A percentile compares a stretch with the other conserved stretches of the same genome.
These are phyloP conservation scores for Hypoxylon intermedium DNA, from an alignment of 495 filamentous ascomycete genomes.

Conservation along the genomic window DNA sequence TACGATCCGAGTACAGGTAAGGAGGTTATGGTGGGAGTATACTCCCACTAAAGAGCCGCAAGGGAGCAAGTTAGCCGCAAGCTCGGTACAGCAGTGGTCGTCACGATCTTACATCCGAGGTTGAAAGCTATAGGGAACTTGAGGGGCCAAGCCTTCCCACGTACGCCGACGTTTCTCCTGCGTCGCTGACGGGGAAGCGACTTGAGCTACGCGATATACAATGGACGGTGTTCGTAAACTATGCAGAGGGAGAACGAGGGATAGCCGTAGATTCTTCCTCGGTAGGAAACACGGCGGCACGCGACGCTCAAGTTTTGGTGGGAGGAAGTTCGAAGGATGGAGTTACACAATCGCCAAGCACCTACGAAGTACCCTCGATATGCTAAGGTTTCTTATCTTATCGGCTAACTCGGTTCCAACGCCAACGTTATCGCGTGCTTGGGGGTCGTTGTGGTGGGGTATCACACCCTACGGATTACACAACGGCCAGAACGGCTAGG, in stretches of 20 bases:
- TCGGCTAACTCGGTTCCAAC: constrained; percentile 21
- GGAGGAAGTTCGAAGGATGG: constrained; percentile 17
- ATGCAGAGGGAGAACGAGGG: neutral
- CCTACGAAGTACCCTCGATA: constrained; percentile 7
- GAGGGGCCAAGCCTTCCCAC: constrained; percentile 11
- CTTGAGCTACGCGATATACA: constrained; percentile 6
- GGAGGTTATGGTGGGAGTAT: too few species aligned
- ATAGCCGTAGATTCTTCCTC: constrained; percentile 1
- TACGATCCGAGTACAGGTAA: too few species aligned
- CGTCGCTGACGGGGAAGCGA: constrained; percentile 1
- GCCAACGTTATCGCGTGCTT: constrained; percentile 1
- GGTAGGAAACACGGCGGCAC: constrained; percentile 9
- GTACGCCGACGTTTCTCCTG: neutral
- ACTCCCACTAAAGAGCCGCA: constrained; percentile 1
- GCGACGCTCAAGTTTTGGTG: constrained; percentile 24
- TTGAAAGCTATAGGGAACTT: neutral
- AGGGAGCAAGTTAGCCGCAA: constrained; percentile 14
- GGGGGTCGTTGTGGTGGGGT: neutral
- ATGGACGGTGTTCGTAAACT: neutral
- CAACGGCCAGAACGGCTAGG: too few species aligned
- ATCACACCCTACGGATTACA: too few species aligned
- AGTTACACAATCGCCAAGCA: constrained; percentile 26
- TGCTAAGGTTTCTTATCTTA: constrained; percentile 26
- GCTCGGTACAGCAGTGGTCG: neutral
- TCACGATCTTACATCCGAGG: neutral